Evolutionary conservation across 768 basidiomycete species (phyloP), one percentile per base, ranked within the genome.

Genomic region (Tricholoma hemisulphureum): DNA sequence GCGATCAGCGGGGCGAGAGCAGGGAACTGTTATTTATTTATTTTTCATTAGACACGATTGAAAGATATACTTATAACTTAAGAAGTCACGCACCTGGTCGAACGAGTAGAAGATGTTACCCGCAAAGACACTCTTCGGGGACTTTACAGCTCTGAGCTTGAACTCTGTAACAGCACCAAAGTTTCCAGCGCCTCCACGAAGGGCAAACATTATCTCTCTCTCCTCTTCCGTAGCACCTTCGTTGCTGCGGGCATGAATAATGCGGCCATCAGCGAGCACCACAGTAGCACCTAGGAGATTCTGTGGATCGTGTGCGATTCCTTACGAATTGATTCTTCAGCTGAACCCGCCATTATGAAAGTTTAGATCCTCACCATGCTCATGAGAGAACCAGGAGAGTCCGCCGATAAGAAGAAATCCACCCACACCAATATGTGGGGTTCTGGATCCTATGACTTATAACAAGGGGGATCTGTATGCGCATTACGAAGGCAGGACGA

Each of bases 81-180:
- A 48, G 23, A 48, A n/a, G 10, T 10, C 6, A 41, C 52, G 13
- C 11, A 53, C 52, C 26, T 53, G 52, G 31, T 53, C 35, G 7
- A 53, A 39, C 6, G 52, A 39, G 23, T 39, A 41, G 16, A 41
- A 53, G 5, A 53, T 8, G 6, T 53, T n/a, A 6, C 37, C 37
- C 5, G 35, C 9, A 37, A 39, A 53, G 4, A 39, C 26, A 18
- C 28, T 53, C 14, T 6, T 24, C 21, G 52, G 37, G 9, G 35
- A 8, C 4, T 35, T 35, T 7, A 53, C 37, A 26, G 16, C 52
- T 53, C 23, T 21, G 37, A 39, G 14, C 7, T 28, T 24, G 20
- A 53, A 53, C 34, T 53, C 21, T 1, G 51, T 53, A 14, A 53
- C 51, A 6, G 32, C 51, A 37, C 34, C 51, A 4, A 53, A 53